Base-by-base conservation (phyloP, 163 green algal species). In the Prototheca cutis region DNA sequence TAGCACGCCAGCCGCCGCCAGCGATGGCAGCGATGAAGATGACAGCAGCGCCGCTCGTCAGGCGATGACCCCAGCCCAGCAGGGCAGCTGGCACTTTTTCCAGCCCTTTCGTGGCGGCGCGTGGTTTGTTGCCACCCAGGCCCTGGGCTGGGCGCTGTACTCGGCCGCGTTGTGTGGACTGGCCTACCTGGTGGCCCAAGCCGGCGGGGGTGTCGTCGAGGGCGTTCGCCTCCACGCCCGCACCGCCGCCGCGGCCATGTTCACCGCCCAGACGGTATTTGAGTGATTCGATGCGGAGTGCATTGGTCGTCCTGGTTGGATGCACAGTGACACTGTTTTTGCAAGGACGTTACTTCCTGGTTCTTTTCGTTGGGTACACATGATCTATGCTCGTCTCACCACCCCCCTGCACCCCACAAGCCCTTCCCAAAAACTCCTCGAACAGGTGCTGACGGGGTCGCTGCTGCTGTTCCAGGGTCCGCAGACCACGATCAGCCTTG, bases 81-180 rank as follows among this genome's bases (percentile, higher is more conserved):
- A 25, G 19, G 25, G 30, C 21, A n/a, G 31, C 3, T 92, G 84
- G 84, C 72, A 62, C 54, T 93, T 93, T 59, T 92, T 80, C 49
- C 85, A 93, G 75, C 85, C 85, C 7, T 90, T 93, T 53, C 64
- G 58, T 47, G 82, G 85, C 27, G 85, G 85, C 23, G 72, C 67
- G 1, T 73, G 70, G 2, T 93, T 93, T 70, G 82, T 92, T 29
- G 76, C 80, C 1, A 86, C 80, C 13, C 85, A 93, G 74, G 81
- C 80, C 1, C 61, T 86, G 42, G 82, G 85, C 19, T 94, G 86
- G 86, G 73, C 72, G 2, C 68, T 91, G 21, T 90, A 86, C 73
- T 77, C 75, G 29, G 61, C 73, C 3, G 81, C 70, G 1, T 60
- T 88, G 32, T 65, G 78, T 31, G 54, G 71, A 29, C 56, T 80